A percentile compares a stretch with the other conserved stretches of the same genome.
These are phyloP conservation scores for Mrakia blollopis DNA, from an alignment of 768 basidiomycete species.

Conservation along the genomic window DNA sequence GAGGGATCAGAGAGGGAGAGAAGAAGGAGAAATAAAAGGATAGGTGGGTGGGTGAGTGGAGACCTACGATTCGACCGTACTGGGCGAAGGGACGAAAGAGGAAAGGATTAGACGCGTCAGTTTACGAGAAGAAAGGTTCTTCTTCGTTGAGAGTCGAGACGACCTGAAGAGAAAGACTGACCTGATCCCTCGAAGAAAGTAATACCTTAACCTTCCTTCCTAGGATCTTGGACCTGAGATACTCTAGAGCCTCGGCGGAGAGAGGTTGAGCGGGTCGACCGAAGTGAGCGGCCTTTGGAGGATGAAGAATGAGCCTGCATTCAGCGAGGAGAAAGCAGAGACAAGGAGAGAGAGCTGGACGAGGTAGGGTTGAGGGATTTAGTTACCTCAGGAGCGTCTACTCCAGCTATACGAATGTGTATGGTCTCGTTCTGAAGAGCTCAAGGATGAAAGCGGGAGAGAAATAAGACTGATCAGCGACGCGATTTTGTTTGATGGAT, in stretches of 20 bases:
- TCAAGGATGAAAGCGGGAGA: background rate
- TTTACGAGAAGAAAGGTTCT: background rate
- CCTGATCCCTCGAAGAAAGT: constrained; percentile 11
- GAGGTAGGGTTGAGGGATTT: background rate
- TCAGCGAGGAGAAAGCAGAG: background rate
- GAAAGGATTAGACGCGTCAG: background rate
- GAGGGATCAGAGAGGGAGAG: background rate
- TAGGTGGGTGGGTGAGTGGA: background rate
- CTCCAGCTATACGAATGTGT: constrained; percentile 25
- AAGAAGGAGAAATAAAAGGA: background rate
- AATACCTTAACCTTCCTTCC: constrained; percentile 13
- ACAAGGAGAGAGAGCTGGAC: background rate
- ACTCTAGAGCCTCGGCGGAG: constrained; percentile 17
- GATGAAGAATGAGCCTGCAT: background rate
- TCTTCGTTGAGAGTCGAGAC: too few species aligned
- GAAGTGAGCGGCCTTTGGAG: constrained; percentile 26
- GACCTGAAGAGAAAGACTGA: background rate
- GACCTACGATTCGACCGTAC: constrained; percentile 18
- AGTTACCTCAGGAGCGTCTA: constrained; percentile 25
- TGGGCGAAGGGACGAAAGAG: background rate
- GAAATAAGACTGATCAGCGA: background rate
- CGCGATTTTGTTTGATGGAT: too few species aligned
- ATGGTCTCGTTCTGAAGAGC: constrained; percentile 24
- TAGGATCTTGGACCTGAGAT: constrained; percentile 2
- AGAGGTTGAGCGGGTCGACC: constrained; percentile 30